phyloP scores from a whole-genome alignment of 2,329 filamentous ascomycete species.

The Neoarthrinium moseri region DNA sequence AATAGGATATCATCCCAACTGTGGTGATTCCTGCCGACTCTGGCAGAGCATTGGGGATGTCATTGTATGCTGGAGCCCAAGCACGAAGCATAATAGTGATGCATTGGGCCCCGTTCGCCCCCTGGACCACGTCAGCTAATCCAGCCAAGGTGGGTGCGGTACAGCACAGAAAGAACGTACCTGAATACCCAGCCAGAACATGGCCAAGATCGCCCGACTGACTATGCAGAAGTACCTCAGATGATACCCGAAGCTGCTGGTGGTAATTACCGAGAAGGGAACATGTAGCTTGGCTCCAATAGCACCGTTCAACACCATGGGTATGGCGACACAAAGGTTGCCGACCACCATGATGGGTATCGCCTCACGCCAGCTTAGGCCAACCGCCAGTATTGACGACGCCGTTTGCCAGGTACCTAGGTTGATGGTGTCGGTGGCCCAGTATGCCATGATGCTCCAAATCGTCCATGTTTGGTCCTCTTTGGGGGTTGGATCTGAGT shows the following conservation, averaged over 20 bases:
- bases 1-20: slow-evolving; percentile 46
- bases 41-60: slow-evolving; percentile 51
- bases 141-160: background rate
- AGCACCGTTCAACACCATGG: slow-evolving; percentile 47
- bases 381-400: slow-evolving; percentile 32
- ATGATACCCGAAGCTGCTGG: slow-evolving; percentile 45
- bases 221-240: slow-evolving; percentile 37
- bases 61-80: slow-evolving; percentile 55
- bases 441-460: slow-evolving; percentile 34
- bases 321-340: slow-evolving; percentile 56
- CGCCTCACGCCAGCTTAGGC: slow-evolving; percentile 32
- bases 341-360: slow-evolving; percentile 52
- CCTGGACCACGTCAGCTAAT: slow-evolving; percentile 32
- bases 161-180: slow-evolving; percentile 12
- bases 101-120: slow-evolving; percentile 57
- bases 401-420: slow-evolving; percentile 33
- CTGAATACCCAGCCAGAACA: slow-evolving; percentile 61
- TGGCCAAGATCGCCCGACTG: slow-evolving; percentile 40
- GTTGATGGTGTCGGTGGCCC: slow-evolving; percentile 35
- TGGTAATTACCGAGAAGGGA: slow-evolving; percentile 44
- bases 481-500: slow-evolving; percentile 33
- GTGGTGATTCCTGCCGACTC: slow-evolving; percentile 51
- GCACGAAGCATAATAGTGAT: slow-evolving; percentile 40
- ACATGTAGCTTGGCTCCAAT: slow-evolving; percentile 46
- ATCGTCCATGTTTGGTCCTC: slow-evolving; percentile 36